phyloP scores from a whole-genome alignment of 176 grass and related monocot genomes.

The Carex pumila region DNA sequence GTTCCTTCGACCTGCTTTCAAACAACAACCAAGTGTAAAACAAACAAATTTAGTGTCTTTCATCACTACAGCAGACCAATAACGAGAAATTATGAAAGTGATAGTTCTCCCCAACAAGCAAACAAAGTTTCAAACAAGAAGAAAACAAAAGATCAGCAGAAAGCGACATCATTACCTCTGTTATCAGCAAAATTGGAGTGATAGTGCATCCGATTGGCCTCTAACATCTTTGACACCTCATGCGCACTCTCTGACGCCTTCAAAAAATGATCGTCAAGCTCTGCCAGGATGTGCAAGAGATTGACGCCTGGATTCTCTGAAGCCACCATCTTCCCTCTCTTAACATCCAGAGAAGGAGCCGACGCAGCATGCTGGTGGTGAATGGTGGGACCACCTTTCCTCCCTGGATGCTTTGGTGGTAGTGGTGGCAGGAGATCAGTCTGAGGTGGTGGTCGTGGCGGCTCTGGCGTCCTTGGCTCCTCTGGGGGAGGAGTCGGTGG shows the following conservation, averaged over 20 bases:
- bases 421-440: slow-evolving; percentile 18
- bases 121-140: not conserved
- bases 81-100: slow-evolving; percentile 14
- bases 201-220: slow-evolving; percentile 97
- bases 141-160: not conserved
- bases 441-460: slow-evolving; percentile 23
- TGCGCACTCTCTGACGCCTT: slow-evolving; percentile 67
- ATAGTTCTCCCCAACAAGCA: slow-evolving; percentile 6
- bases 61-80: not conserved
- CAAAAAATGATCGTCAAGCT: slow-evolving; percentile 79
- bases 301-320: slow-evolving; percentile 34
- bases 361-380: slow-evolving; percentile 87
- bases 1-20: not conserved
- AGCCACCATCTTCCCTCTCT: slow-evolving; percentile 38
- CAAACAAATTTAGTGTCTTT: not conserved
- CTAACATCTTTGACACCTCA: slow-evolving; percentile 78
- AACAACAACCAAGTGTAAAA: slow-evolving; percentile 21
- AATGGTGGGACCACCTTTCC: slow-evolving; percentile 31
- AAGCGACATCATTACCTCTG: slow-evolving; percentile 43
- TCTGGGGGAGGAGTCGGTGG: slow-evolving; percentile 39
- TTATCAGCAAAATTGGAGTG: slow-evolving; percentile 93
- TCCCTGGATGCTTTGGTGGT: slow-evolving; percentile 37
- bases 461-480: slow-evolving; percentile 59
- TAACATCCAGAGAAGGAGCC: slow-evolving; percentile 44
- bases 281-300: slow-evolving; percentile 53